These are phyloP conservation scores for Melanogaster broomeanus DNA, from an alignment of 768 basidiomycete species.

Conservation along the genomic window DNA sequence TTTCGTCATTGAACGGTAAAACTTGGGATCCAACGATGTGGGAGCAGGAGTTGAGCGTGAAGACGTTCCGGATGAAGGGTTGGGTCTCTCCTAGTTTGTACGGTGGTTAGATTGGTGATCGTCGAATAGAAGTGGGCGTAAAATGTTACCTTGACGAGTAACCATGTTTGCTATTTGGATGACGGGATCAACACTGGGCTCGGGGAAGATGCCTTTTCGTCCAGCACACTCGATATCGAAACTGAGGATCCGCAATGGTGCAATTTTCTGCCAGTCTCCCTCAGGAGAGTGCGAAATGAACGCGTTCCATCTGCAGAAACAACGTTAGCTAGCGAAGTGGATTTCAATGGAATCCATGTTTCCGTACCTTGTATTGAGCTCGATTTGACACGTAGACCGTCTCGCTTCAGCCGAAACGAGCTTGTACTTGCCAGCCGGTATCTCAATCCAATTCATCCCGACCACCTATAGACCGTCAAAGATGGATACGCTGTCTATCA, in stretches of 20 bases:
- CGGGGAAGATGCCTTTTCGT: constrained; percentile 95
- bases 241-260: constrained; percentile 90
- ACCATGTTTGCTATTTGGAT: constrained; percentile 99
- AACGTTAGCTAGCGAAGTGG: constrained; percentile 7
- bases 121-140: background rate
- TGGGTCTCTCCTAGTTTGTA: constrained; percentile 73
- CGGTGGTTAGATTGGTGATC: constrained; percentile 3
- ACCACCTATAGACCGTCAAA: constrained; percentile 59
- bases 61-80: constrained; percentile 95
- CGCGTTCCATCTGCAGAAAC: constrained; percentile 62
- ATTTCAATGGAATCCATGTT: background rate
- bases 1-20: constrained; percentile 76
- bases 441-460: constrained; percentile 99
- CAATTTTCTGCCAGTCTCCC: constrained; percentile 88
- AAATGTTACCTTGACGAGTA: constrained; percentile 79
- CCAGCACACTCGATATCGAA: constrained; percentile 99
- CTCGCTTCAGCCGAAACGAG: constrained; percentile 57
- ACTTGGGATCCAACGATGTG: constrained; percentile 99
- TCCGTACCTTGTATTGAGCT: constrained; percentile 72
- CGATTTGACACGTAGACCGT: constrained; percentile 86
- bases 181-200: constrained; percentile 86
- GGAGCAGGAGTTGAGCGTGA: constrained; percentile 92
- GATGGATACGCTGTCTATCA: background rate
- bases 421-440: constrained; percentile 80
- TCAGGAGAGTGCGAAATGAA: constrained; percentile 93